Base-by-base conservation (phyloP, 23 red algal species). In the Gracilaria gracilis region DNA sequence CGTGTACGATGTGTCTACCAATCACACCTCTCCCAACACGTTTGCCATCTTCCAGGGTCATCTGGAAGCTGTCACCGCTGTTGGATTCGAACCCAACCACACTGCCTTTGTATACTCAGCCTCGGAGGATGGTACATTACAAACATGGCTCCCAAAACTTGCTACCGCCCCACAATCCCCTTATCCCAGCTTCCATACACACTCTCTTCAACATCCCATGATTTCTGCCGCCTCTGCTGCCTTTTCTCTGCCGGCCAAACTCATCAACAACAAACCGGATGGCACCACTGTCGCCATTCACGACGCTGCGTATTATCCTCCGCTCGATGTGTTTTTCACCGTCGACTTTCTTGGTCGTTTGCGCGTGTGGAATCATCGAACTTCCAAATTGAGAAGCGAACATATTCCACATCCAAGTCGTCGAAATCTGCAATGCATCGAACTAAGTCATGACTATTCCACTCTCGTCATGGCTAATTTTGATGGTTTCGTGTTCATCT, bases 71-170 rank as follows among this genome's bases (percentile, higher is more conserved):
- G 74, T 91, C 33, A 91, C 87, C 0, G 87, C 73, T n/a, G 87
- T 91, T 5, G 87, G 87, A 1, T 91, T 91, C 39, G 87, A 91
- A 34, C 87, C 87, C 25, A 70, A 69, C 12, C 87, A 91, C 59
- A 80, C 49, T 47, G 87, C 87, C 21, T 91, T 91, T 73, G 87
- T 80, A 4, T 91, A 80, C 34, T 91, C 87, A 13, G 87, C 87
- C 20, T 91, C 87, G 57, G 87, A 91, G 44, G 87, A 91, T 53
- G 87, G 87, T 28, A 91, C 87, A 13, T 51, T 91, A 42, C 87
- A 91, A 15, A 81, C 76, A 42, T 91, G 87, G 87, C 39, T 81
- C 23, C 87, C 87, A 2, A 59, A 88, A 42, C 19, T 75, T 0
- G 66, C 65, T 29, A 37, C 65, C 0, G 0, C 67, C 0, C 9